These are phyloP conservation scores for Eudorina sp. DNA, from an alignment of 139 green algal species.

Conservation along the genomic window DNA sequence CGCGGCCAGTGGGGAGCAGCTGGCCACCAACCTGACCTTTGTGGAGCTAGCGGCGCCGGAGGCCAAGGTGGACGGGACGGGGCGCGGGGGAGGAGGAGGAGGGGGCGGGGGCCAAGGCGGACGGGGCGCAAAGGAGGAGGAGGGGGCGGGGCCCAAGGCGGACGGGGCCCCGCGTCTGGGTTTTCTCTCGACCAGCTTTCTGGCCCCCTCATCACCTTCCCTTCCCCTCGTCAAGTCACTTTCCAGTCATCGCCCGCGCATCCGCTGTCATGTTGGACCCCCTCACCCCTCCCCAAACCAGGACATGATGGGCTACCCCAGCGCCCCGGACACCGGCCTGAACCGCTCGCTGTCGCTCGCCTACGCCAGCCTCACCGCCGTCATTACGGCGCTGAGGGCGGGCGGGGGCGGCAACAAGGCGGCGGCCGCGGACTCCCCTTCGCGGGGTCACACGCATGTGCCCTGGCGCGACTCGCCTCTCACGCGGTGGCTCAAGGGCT, in stretches of 20 bases:
- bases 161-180: too few relatives aligned
- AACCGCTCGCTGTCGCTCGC: slow-evolving; percentile 53
- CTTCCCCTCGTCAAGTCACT: neutral
- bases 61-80: slow-evolving; percentile 36
- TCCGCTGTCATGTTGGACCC: neutral
- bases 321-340: slow-evolving; percentile 23
- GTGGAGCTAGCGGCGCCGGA: slow-evolving; percentile 65
- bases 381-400: slow-evolving; percentile 46
- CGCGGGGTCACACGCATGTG: slow-evolving; percentile 42
- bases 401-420: neutral
- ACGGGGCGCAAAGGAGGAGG: too few relatives aligned
- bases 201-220: neutral
- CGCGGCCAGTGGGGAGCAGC: slow-evolving; percentile 40
- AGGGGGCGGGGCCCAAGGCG: too few relatives aligned
- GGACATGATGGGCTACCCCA: slow-evolving; percentile 45
- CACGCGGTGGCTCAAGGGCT: slow-evolving; percentile 60
- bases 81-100: neutral
- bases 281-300: neutral
- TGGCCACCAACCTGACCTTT: slow-evolving; percentile 58
- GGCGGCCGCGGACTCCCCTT: slow-evolving; percentile 11
- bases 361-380: slow-evolving; percentile 54
- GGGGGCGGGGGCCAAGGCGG: too few relatives aligned
- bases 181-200: too few relatives aligned
- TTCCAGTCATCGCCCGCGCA: neutral
- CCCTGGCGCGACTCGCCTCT: slow-evolving; percentile 63